These are phyloP conservation scores for Aureobasidium sp. DNA, from an alignment of 2,329 filamentous ascomycete genomes.

Conservation along the genomic window DNA sequence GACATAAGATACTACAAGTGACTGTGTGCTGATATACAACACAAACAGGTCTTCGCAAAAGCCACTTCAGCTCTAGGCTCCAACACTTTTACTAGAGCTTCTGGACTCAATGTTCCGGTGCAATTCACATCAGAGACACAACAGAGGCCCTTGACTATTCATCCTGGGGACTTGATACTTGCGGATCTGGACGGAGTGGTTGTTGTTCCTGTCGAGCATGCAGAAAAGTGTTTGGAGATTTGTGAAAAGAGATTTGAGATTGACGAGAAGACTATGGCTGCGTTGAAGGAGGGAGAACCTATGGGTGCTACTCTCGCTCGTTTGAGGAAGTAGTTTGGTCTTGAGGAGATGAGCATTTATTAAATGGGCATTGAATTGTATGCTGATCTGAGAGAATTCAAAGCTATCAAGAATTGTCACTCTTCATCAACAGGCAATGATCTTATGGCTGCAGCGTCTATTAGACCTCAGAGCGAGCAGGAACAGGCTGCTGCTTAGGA, in stretches of 20 bases:
- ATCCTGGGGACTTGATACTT: constrained; percentile 32
- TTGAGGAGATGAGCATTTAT: no score
- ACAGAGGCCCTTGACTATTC: constrained; percentile 19
- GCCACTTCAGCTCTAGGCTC: constrained; percentile 23
- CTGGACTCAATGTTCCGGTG: constrained; percentile 31
- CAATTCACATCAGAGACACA: constrained; percentile 23
- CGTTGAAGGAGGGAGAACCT: constrained; percentile 27
- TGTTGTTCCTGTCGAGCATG: constrained; percentile 21
- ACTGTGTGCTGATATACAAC: no score
- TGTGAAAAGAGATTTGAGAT: constrained; percentile 31
- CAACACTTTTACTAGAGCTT: constrained; percentile 31
- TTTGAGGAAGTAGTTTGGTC: constrained; percentile 27
- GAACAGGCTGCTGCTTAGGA: constrained; percentile 12
- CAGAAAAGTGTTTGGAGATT: constrained; percentile 28
- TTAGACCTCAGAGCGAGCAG: constrained; percentile 1
- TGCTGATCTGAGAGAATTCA: no score
- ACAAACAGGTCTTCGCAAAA: constrained; percentile 27
- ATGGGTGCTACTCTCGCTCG: constrained; percentile 32
- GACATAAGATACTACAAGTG: no score
- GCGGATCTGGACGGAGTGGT: constrained; percentile 31
- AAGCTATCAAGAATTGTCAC: no score
- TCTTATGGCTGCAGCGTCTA: no score
- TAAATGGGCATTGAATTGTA: no score
- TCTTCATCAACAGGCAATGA: no score
- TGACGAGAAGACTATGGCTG: constrained; percentile 30